A percentile compares a stretch with the other conserved stretches of the same genome.
These are phyloP conservation scores for Chytridiales sp. DNA, from an alignment of 371 early-diverging fungal species.

Conservation along the genomic window DNA sequence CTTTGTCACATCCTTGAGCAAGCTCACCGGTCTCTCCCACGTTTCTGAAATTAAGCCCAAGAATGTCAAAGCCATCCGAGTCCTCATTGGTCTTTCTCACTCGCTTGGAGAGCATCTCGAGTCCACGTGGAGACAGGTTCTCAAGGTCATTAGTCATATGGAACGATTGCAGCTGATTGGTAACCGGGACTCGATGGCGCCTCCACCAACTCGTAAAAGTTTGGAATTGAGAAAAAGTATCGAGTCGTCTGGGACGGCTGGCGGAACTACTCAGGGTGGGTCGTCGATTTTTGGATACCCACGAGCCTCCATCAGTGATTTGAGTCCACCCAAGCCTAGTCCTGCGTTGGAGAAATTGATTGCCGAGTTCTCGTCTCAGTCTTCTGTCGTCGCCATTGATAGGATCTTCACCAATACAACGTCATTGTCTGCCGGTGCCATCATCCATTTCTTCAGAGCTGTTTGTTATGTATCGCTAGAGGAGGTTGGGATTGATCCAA, in stretches of 20 bases:
- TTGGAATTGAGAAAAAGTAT: too few relatives aligned
- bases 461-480: constrained; percentile 53
- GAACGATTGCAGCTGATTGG: constrained; percentile 52
- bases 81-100: constrained; percentile 42
- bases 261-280: too few relatives aligned
- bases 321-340: constrained; percentile 14
- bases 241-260: too few relatives aligned
- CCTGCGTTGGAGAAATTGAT: constrained; percentile 43
- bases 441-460: constrained; percentile 53
- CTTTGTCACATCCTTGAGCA: constrained; percentile 52
- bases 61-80: constrained; percentile 52
- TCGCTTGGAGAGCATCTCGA: constrained; percentile 49
- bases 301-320: not conserved
- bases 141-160: constrained; percentile 47
- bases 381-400: constrained; percentile 50
- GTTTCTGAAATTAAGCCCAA: constrained; percentile 45
- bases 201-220: too few relatives aligned
- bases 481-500: constrained; percentile 50
- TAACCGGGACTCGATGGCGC: constrained; percentile 10
- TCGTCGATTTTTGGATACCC: too few relatives aligned
- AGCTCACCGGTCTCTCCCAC: constrained; percentile 50
- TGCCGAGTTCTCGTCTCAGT: constrained; percentile 46
- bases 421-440: constrained; percentile 44
- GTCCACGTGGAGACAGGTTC: constrained; percentile 49
- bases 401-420: constrained; percentile 52